Evolutionary conservation across 352 stramenopile species (phyloP).

Genomic region (Pythium aquatile): DNA sequence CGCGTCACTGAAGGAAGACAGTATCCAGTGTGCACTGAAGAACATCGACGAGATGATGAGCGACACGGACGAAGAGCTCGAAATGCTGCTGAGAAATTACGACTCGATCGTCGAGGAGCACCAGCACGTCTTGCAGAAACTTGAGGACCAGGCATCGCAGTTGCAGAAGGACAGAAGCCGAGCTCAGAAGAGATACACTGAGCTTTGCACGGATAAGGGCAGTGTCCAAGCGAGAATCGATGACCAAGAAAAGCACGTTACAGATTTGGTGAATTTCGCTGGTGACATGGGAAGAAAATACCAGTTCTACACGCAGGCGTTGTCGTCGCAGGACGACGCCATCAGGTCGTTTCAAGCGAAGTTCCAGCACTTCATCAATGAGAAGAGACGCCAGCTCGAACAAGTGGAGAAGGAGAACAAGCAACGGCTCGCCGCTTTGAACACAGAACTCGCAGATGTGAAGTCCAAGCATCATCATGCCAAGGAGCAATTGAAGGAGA

Average conservation of each 20-base stretch:
- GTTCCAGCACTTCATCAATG: conserved; percentile 44
- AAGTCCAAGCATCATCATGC: conserved; percentile 51
- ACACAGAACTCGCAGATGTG: conserved; percentile 43
- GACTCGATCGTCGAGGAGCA: conserved; percentile 53
- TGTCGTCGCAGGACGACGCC: conserved; percentile 55
- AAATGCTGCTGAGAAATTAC: conserved; percentile 51
- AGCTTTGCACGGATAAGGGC: conserved; percentile 39
- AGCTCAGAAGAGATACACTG: conserved; percentile 34
- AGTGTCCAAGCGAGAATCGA: conserved; percentile 56
- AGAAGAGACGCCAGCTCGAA: conserved; percentile 43
- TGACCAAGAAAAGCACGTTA: conserved; percentile 35
- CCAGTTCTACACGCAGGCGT: conserved; percentile 45
- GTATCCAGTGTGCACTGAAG: conserved; percentile 33
- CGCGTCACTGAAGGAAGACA: conserved; percentile 38
- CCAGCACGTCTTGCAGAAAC: conserved; percentile 25
- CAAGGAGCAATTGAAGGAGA: conserved; percentile 47
- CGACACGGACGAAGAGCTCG: conserved; percentile 63
- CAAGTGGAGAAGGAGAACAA: conserved; percentile 39
- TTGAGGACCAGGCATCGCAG: conserved; percentile 37
- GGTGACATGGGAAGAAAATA: conserved; percentile 54
- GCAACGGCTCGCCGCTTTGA: conserved; percentile 45
- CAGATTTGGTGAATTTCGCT: conserved; percentile 45
- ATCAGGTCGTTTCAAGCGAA: conserved; percentile 48
- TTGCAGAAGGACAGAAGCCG: conserved; percentile 32
- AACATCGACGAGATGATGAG: conserved; percentile 75